These are phyloP conservation scores for Trifolium repens DNA, from an alignment of 306 rosid species.

Conservation along the genomic window DNA sequence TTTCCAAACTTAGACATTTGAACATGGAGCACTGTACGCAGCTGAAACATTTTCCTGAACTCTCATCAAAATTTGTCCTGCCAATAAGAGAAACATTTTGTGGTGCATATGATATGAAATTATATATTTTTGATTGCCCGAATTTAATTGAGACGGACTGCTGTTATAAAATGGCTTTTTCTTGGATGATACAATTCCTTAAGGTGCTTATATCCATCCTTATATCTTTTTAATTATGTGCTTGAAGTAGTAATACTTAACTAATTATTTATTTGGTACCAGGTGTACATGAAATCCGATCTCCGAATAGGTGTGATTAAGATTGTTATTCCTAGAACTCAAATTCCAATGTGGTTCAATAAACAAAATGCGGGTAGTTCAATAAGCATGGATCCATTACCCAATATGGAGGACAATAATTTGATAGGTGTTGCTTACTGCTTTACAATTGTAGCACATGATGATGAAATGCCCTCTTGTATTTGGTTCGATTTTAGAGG, in stretches of 20 bases:
- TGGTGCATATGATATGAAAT: background rate
- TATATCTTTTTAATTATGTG: background rate
- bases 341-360: too few relatives aligned
- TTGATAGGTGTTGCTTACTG: constrained; percentile 12
- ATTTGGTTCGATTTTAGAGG: background rate
- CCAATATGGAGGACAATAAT: background rate
- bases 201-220: background rate
- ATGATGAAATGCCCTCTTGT: background rate
- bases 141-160: background rate
- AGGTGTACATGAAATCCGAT: constrained; percentile 10
- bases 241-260: background rate
- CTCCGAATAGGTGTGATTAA: background rate
- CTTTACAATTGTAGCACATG: background rate
- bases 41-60: background rate
- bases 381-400: background rate
- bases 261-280: background rate
- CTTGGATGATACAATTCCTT: constrained; percentile 33
- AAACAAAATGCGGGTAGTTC: background rate
- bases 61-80: background rate
- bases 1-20: background rate
- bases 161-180: background rate
- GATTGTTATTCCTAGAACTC: too few relatives aligned
- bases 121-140: constrained; percentile 13
- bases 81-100: background rate
- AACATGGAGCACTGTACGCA: background rate